Evolutionary conservation across 78 protist species (phyloP).

Genomic region (Dictyostelium brefeldianum): DNA sequence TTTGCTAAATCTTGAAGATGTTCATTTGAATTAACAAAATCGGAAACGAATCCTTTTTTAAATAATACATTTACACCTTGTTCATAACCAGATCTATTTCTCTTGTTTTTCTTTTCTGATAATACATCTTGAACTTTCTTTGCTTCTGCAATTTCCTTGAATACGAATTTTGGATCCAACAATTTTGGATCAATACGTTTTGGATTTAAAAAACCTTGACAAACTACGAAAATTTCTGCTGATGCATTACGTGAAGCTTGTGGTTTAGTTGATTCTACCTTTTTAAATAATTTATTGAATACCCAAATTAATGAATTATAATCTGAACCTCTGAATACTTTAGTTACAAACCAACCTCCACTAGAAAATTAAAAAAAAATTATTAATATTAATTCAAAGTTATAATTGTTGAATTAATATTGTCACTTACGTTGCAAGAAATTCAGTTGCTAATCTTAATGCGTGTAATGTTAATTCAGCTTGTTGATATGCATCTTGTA

Average conservation of each 20-base stretch:
- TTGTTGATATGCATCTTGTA: conserved; percentile 98
- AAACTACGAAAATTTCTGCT: conserved; percentile 99
- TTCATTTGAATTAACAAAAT: conserved; percentile 65
- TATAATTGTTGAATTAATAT: too few species aligned
- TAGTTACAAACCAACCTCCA: conserved; percentile 98
- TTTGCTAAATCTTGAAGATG: conserved; percentile 74
- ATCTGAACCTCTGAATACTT: conserved; percentile 98
- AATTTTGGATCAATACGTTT: conserved; percentile 92
- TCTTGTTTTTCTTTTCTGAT: conserved; percentile 23
- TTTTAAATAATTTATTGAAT: conserved; percentile 94
- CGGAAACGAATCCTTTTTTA: conserved; percentile 24
- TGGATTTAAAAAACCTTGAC: conserved; percentile 97
- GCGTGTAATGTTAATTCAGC: conserved; percentile 96
- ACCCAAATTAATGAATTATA: conserved; percentile 97
- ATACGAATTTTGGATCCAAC: conserved; percentile 93
- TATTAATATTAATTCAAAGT: too few species aligned
- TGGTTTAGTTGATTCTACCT: conserved; percentile 99
- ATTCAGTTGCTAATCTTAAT: conserved; percentile 95
- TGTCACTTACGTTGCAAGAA: conserved; percentile 81
- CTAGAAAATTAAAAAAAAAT: too few species aligned
- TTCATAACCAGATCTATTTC: conserved; percentile 83
- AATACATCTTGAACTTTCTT: conserved; percentile 8
- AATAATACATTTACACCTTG: conserved; percentile 41
- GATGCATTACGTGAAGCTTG: conserved; percentile 95
- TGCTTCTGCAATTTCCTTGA: conserved; percentile 81